Percentiles rank a stretch among this genome's conserved stretches.
phyloP scores from a whole-genome alignment of 768 basidiomycete species.

The Kwoniella newhampshirensis region DNA sequence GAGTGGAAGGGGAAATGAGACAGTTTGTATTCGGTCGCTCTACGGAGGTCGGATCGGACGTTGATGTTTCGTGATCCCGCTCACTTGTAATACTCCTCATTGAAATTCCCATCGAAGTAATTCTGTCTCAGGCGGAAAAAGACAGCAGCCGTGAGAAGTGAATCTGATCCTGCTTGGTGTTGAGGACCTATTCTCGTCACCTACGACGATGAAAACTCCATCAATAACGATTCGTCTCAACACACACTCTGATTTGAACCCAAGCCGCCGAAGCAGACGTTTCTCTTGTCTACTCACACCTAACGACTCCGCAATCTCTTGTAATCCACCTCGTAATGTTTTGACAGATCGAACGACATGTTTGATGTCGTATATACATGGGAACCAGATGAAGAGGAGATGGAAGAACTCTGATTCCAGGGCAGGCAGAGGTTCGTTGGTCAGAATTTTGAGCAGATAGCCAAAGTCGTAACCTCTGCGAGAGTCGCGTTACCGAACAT shows the following conservation, averaged over 20 bases:
- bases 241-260: too few species aligned
- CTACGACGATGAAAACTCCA: slow-evolving; percentile 59
- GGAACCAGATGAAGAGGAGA: slow-evolving; percentile 86
- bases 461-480: slow-evolving; percentile 96
- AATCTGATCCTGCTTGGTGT: slow-evolving; percentile 97
- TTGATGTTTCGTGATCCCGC: slow-evolving; percentile 10
- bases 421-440: slow-evolving; percentile 74
- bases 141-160: slow-evolving; percentile 83
- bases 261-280: too few species aligned
- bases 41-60: too few species aligned
- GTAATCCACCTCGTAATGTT: slow-evolving; percentile 78
- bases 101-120: slow-evolving; percentile 87
- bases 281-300: slow-evolving; percentile 73
- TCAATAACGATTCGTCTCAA: background rate
- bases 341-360: slow-evolving; percentile 86
- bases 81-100: slow-evolving; percentile 61
- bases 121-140: slow-evolving; percentile 95
- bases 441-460: slow-evolving; percentile 90
- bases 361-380: slow-evolving; percentile 95
- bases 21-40: too few species aligned
- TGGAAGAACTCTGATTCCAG: slow-evolving; percentile 89
- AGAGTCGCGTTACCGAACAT: background rate
- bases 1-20: too few species aligned
- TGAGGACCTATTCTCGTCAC: slow-evolving; percentile 83
- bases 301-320: slow-evolving; percentile 93